Evolutionary conservation across 1,284 basidiomycete species (phyloP).

Genomic region (Microbotryomycetes sp.): DNA sequence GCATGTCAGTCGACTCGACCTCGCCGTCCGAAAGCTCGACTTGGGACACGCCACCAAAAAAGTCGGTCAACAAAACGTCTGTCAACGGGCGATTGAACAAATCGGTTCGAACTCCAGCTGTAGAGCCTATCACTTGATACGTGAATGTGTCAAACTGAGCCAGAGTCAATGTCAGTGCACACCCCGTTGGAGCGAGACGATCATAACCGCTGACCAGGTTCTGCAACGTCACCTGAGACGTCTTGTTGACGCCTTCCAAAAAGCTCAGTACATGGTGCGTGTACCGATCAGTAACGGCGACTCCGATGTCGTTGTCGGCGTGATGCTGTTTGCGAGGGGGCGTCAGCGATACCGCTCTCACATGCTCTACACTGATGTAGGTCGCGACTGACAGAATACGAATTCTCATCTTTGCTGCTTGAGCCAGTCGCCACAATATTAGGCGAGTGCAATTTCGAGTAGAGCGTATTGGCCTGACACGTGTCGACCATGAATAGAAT

Average conservation of each 20-base stretch:
- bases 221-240: constrained; percentile 67
- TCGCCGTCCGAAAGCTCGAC: constrained; percentile 51
- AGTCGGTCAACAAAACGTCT: constrained; percentile 80
- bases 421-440: constrained; percentile 92
- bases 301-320: constrained; percentile 86
- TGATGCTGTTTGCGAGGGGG: constrained; percentile 57
- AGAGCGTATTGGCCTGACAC: constrained; percentile 96
- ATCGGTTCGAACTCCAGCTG: constrained; percentile 77
- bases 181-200: too few relatives aligned
- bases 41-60: constrained; percentile 85
- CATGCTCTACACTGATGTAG: too few relatives aligned
- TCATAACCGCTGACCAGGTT: constrained; percentile 60
- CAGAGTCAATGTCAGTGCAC: neutral
- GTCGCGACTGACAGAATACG: constrained; percentile 67
- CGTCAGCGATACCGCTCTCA: neutral
- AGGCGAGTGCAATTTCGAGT: constrained; percentile 87
- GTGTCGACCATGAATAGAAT: constrained; percentile 98
- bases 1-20: neutral
- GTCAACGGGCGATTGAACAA: constrained; percentile 64
- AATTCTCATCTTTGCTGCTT: constrained; percentile 78
- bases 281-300: constrained; percentile 90
- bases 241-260: constrained; percentile 89
- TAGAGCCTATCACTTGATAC: constrained; percentile 65
- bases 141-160: constrained; percentile 73
- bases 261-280: constrained; percentile 87